Base-by-base conservation (phyloP, 495 filamentous ascomycete genomes). In the Penicillium salamii region DNA sequence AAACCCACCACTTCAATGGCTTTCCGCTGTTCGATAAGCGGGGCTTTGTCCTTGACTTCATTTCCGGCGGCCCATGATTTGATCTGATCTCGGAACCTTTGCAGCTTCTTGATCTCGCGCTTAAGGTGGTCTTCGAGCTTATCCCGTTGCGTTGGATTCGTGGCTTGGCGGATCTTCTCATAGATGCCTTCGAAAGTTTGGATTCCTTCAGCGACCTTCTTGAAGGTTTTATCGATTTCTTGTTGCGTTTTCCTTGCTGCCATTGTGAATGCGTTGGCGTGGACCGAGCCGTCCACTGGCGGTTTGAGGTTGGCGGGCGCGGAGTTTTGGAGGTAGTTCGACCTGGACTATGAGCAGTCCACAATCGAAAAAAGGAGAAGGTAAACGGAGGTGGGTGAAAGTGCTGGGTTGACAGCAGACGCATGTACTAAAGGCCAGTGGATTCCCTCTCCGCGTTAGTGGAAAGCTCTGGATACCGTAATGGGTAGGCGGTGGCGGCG, bases 51-150 rank as follows among this genome's bases (percentile, higher is more conserved):
- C 73, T 98, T 98, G 78, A 98, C 95, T 61, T 98, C 93, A 75
- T 93, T 96, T 67, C 85, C 88, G 2, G 90, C 86, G 3, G 90
- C 91, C 93, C 93, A 98, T 78, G 91, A 88, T 73, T 98, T 98
- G 77, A 98, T 97, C 75, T 97, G 92, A 68, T 98, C 93, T 50
- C 93, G 89, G 70, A 91, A 86, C 55, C 93, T 78, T 71, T 98
- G 93, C 15, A 98, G 84, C 79, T 98, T 98, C 83, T 98, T 98
- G 82, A 97, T 97, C 74, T 97, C 95, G 55, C 92, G 87, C 75
- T 98, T 98, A 54, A 98, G 79, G 61, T 91, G 86, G 67, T 98
- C 93, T 70, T 97, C 93, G 28, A 93, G 82, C 75, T 97, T 97
- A 69, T 98, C 95, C 65, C 96, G 96, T 69, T 97, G 93, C 28